Percentiles rank a stretch among this genome's conserved stretches.
Conservation (phyloP, 2,329 filamentous ascomycete genomes). For the Trichoderma gracile region DNA sequence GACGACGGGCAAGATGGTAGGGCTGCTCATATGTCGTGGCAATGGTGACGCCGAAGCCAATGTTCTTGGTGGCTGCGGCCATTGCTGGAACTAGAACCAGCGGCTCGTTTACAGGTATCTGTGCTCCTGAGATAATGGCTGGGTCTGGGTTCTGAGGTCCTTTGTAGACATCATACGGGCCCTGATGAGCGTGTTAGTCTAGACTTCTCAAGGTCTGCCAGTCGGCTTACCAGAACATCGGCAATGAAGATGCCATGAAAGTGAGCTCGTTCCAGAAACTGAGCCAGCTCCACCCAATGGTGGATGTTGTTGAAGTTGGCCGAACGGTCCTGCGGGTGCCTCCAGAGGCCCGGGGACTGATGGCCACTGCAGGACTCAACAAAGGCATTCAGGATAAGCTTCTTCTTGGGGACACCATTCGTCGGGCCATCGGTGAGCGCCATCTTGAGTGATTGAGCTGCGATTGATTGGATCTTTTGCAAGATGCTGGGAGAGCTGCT, state of each 20-base stretch:
- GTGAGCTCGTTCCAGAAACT: conserved; percentile 47
- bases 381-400: conserved; percentile 47
- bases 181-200: conserved; percentile 34
- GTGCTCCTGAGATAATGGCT: conserved; percentile 61
- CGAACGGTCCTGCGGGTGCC: conserved; percentile 64
- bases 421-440: background rate
- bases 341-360: conserved; percentile 53
- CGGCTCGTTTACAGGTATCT: conserved; percentile 73
- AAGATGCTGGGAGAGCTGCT: background rate
- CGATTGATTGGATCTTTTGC: background rate
- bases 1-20: conserved; percentile 64
- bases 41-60: conserved; percentile 69
- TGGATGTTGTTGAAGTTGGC: conserved; percentile 60
- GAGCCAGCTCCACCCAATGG: conserved; percentile 59
- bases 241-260: conserved; percentile 69
- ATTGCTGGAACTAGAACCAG: conserved; percentile 62
- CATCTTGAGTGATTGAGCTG: background rate
- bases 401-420: conserved; percentile 36
- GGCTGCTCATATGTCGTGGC: conserved; percentile 70
- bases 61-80: conserved; percentile 65
- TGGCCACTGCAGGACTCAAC: conserved; percentile 47
- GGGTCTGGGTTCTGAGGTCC: conserved; percentile 53
- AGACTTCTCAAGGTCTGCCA: background rate
- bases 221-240: conserved; percentile 48
- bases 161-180: conserved; percentile 70